phyloP scores from a whole-genome alignment of 164 flowering plant species.

The Aristolochia fimbriata region DNA sequence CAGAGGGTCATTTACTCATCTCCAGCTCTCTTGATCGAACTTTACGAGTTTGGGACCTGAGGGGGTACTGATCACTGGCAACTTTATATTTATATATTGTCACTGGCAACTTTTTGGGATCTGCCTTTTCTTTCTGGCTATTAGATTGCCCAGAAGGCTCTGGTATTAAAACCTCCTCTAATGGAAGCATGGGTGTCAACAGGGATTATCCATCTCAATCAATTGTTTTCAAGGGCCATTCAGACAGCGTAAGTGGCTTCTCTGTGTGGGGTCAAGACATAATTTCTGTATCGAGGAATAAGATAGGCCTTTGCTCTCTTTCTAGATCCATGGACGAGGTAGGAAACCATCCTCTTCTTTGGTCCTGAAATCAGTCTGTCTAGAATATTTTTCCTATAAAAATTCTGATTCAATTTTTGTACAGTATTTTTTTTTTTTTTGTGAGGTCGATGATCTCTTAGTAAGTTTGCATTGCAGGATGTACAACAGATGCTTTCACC shows the following conservation, averaged over 20 bases:
- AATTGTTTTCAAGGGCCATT: constrained; percentile 57
- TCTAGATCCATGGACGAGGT: constrained; percentile 53
- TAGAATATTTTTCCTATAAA: too few relatives aligned
- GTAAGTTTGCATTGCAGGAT: constrained; percentile 29
- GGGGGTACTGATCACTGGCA: constrained; percentile 40
- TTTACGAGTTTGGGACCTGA: constrained; percentile 84
- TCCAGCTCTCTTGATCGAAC: constrained; percentile 92
- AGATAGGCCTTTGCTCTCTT: constrained; percentile 78
- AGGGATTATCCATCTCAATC: constrained; percentile 57
- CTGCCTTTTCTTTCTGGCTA: too few relatives aligned
- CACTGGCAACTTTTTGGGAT: neutral
- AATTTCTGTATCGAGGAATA: constrained; percentile 73
- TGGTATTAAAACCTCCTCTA: too few relatives aligned
- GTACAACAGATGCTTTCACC: constrained; percentile 44
- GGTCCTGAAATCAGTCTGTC: neutral
- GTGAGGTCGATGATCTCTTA: neutral
- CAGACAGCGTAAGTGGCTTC: constrained; percentile 73
- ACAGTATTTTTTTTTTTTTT: too few relatives aligned
- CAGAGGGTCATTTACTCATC: constrained; percentile 74
- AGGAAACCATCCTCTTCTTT: constrained; percentile 14
- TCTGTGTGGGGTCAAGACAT: constrained; percentile 90
- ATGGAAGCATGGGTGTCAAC: constrained; percentile 5
- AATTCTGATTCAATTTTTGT: too few relatives aligned
- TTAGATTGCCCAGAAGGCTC: too few relatives aligned
- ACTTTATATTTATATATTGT: neutral